Percentiles rank a stretch among this genome's conserved stretches.
phyloP scores from a whole-genome alignment of 768 basidiomycete species.

The Tylopilus balloui region DNA sequence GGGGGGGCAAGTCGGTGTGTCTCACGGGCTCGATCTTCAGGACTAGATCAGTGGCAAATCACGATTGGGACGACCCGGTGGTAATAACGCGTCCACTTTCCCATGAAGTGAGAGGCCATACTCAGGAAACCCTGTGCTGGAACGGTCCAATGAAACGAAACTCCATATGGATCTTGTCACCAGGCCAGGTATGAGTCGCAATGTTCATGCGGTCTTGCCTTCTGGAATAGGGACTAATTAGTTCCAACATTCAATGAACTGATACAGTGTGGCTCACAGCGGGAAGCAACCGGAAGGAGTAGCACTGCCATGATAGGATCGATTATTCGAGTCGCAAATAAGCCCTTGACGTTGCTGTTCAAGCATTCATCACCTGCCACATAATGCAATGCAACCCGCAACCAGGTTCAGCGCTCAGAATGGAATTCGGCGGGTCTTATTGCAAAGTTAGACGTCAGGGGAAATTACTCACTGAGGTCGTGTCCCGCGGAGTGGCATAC shows the following conservation, averaged over 20 bases:
- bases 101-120: not conserved
- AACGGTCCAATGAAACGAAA: not conserved
- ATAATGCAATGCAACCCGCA: not conserved
- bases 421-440: not conserved
- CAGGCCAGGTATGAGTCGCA: not conserved
- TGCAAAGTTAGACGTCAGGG: not conserved
- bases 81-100: not conserved
- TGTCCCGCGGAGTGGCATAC: not conserved
- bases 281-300: not conserved
- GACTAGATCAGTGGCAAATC: not conserved
- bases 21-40: not conserved
- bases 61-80: not conserved
- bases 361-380: not conserved
- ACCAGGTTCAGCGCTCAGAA: not conserved
- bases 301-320: not conserved
- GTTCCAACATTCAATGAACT: not conserved
- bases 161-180: not conserved
- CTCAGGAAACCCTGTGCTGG: not conserved
- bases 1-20: not conserved
- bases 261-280: not conserved
- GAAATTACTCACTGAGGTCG: not conserved
- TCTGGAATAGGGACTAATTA: not conserved
- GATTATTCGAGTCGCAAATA: not conserved
- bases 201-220: not conserved
- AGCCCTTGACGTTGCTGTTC: not conserved